Conservation (phyloP, 2,329 filamentous ascomycete species). For the Diaporthe vaccinii region DNA sequence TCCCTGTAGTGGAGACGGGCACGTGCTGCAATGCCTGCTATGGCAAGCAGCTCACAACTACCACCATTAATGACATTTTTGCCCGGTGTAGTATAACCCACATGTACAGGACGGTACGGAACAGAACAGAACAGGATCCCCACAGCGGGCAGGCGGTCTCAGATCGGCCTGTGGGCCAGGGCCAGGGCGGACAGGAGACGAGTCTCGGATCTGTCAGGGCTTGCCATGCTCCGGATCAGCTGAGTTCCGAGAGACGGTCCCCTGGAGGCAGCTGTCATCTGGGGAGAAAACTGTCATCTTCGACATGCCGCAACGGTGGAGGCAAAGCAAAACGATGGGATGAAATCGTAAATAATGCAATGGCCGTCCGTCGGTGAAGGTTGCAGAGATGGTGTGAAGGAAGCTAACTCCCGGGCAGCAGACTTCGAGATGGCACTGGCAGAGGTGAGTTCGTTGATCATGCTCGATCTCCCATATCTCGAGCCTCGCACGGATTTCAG, state of each 20-base stretch:
- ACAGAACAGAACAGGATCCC: not conserved
- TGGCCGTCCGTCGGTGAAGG: not conserved
- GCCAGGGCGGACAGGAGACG: slow-evolving; percentile 13
- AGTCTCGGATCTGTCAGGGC: slow-evolving; percentile 34
- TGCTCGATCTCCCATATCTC: slow-evolving; percentile 19
- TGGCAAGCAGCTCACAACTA: not conserved
- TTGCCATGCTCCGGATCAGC: slow-evolving; percentile 17
- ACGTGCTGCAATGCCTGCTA: not conserved
- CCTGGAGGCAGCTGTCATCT: slow-evolving; percentile 27
- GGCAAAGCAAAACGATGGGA: slow-evolving; percentile 17
- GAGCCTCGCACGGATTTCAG: slow-evolving; percentile 18
- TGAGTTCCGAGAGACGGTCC: slow-evolving; percentile 21
- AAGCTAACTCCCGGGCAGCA: slow-evolving; percentile 2
- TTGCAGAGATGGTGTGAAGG: slow-evolving; percentile 4
- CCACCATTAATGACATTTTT: not conserved
- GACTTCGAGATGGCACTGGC: not conserved
- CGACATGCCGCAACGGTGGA: slow-evolving; percentile 1
- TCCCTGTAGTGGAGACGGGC: slow-evolving; percentile 6
- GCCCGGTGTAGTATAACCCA: not conserved
- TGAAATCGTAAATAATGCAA: slow-evolving; percentile 7
- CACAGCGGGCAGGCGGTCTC: not conserved
- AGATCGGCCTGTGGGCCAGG: slow-evolving; percentile 7
- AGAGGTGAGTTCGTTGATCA: slow-evolving; percentile 8
- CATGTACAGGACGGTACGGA: not conserved
- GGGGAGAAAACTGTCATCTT: slow-evolving; percentile 19